Conservation (phyloP, 192 early-diverging fungal species). For the Rhizophagus clarus region DNA sequence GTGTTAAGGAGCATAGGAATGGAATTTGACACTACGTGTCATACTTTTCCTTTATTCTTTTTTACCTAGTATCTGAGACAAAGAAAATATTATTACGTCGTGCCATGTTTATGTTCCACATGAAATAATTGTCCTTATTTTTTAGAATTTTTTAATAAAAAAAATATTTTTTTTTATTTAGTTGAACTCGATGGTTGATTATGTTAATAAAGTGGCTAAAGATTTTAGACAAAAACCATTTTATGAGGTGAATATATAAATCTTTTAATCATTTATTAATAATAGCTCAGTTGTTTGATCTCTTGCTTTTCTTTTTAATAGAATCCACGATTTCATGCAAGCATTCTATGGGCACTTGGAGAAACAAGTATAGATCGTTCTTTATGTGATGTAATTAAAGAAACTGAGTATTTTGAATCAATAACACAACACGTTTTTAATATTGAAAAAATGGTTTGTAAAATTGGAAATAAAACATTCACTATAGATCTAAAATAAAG, state of each 20-base stretch:
- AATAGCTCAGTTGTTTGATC: background rate
- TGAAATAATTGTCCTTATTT: no score
- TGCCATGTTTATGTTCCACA: no score
- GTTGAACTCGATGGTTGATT: slow-evolving; percentile 13
- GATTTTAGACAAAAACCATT: slow-evolving; percentile 19
- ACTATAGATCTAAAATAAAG: slow-evolving; percentile 5
- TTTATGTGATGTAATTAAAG: slow-evolving; percentile 13
- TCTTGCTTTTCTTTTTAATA: background rate
- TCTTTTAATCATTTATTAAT: background rate
- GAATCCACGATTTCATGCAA: slow-evolving; percentile 30
- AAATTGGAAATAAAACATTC: slow-evolving; percentile 37
- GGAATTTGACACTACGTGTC: no score
- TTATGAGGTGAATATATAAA: slow-evolving; percentile 11
- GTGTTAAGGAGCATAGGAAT: no score
- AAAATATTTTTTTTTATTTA: slow-evolving; percentile 3
- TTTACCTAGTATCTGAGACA: no score
- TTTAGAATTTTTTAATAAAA: background rate
- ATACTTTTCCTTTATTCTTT: no score
- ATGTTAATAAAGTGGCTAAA: slow-evolving; percentile 6
- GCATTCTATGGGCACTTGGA: slow-evolving; percentile 19
- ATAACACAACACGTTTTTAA: slow-evolving; percentile 19
- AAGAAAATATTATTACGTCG: no score
- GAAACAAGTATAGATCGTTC: background rate
- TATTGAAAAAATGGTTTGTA: slow-evolving; percentile 11
- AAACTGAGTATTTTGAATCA: background rate